phyloP scores from a whole-genome alignment of 805 yeast genomes.

The Tetrapisispora phaffii region DNA sequence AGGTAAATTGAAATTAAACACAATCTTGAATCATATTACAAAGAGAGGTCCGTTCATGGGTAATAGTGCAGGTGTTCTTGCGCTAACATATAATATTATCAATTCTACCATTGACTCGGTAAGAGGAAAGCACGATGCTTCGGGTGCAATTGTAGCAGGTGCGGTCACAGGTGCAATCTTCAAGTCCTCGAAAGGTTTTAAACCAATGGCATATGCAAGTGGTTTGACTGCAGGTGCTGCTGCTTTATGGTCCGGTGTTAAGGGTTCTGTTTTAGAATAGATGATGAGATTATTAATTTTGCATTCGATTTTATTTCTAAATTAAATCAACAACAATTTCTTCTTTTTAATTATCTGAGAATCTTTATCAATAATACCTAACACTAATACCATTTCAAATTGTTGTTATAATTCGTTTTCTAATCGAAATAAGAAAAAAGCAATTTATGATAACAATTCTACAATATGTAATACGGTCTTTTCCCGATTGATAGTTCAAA shows the following conservation, averaged over 20 bases:
- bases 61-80: conserved; percentile 89
- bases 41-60: conserved; percentile 95
- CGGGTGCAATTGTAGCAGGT: conserved; percentile 80
- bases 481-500: background rate
- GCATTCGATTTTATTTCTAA: background rate
- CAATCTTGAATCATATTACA: conserved; percentile 83
- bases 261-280: conserved; percentile 29
- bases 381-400: background rate
- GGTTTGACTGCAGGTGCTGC: conserved; percentile 83
- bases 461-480: background rate
- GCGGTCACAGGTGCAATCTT: conserved; percentile 87
- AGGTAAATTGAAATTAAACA: conserved; percentile 75
- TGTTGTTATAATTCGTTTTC: background rate
- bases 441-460: background rate
- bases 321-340: background rate
- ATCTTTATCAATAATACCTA: background rate
- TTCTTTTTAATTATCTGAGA: background rate
- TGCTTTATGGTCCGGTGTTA: conserved; percentile 84
- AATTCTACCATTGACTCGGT: conserved; percentile 69
- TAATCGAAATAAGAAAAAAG: too few relatives aligned
- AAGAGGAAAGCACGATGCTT: conserved; percentile 83
- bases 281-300: background rate
- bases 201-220: conserved; percentile 81
- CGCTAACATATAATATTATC: conserved; percentile 76
- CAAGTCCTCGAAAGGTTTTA: conserved; percentile 73